Percentiles rank a stretch among this genome's conserved stretches.
phyloP scores from a whole-genome alignment of 2,329 filamentous ascomycete genomes.

The Rachicladosporium sp. region DNA sequence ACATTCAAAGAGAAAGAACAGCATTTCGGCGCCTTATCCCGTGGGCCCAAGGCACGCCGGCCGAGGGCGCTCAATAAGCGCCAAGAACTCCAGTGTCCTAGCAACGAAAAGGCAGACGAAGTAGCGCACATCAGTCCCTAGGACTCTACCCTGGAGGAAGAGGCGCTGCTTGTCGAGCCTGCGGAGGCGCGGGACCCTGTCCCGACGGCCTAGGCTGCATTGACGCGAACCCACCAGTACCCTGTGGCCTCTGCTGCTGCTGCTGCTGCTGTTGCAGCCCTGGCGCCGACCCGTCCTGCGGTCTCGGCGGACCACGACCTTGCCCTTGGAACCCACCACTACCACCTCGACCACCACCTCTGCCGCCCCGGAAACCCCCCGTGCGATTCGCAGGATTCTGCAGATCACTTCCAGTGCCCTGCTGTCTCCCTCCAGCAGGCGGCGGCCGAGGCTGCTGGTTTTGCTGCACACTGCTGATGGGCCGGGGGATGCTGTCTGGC shows the following conservation, averaged over 20 bases:
- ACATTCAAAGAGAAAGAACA: too few relatives aligned
- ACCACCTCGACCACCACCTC: slow-evolving; percentile 22
- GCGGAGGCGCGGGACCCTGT: slow-evolving; percentile 10
- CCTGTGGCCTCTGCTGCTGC: slow-evolving; percentile 16
- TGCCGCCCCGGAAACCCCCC: slow-evolving; percentile 19
- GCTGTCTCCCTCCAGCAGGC: slow-evolving; percentile 18
- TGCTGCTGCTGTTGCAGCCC: slow-evolving; percentile 18
- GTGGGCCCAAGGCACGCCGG: slow-evolving; percentile 15
- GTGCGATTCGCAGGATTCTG: slow-evolving; percentile 23
- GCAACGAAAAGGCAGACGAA: background rate
- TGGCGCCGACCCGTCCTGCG: slow-evolving; percentile 17
- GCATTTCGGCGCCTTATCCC: too few relatives aligned
- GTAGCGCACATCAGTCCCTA: background rate
- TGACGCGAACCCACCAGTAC: slow-evolving; percentile 3
- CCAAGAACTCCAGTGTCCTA: slow-evolving; percentile 4
- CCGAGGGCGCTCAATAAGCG: slow-evolving; percentile 5
- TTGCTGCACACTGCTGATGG: slow-evolving; percentile 46
- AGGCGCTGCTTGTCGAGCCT: slow-evolving; percentile 17
- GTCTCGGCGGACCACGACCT: slow-evolving; percentile 18
- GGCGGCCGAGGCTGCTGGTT: slow-evolving; percentile 14
- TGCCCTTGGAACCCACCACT: slow-evolving; percentile 22
- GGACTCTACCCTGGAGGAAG: slow-evolving; percentile 17
- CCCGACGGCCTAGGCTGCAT: slow-evolving; percentile 19
- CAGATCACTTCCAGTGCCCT: slow-evolving; percentile 23
- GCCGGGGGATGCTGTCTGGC: slow-evolving; percentile 85